Conservation (phyloP, 2,329 filamentous ascomycete species). For the Dactylellina cionopaga region DNA sequence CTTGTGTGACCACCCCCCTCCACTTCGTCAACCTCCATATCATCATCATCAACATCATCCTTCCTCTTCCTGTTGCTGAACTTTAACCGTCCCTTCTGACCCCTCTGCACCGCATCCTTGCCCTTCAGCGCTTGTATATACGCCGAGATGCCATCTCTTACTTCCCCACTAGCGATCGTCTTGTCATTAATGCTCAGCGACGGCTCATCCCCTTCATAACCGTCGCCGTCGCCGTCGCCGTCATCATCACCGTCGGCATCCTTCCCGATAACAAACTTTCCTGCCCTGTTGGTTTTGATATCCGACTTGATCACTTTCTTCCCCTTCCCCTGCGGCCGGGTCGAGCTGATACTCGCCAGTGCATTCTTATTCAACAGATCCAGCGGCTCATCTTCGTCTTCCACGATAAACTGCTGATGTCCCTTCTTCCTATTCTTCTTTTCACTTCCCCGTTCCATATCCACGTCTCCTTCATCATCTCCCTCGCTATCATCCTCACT, state of each 20-base stretch:
- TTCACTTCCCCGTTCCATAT: conserved; percentile 67
- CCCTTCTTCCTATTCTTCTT: conserved; percentile 65
- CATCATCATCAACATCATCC: conserved; percentile 61
- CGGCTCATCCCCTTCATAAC: conserved; percentile 67
- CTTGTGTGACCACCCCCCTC: conserved; percentile 60
- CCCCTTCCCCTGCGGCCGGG: conserved; percentile 77
- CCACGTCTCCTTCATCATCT: conserved; percentile 71
- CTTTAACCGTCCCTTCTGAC: conserved; percentile 75
- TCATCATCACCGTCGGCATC: conserved; percentile 66
- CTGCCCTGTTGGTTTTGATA: conserved; percentile 77
- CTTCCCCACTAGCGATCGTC: conserved; percentile 60
- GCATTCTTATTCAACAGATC: conserved; percentile 90
- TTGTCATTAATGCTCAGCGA: conserved; percentile 70
- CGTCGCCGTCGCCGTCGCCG: conserved; percentile 57
- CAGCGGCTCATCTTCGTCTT: conserved; percentile 92
- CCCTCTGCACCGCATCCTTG: conserved; percentile 72
- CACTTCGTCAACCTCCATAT: conserved; percentile 66
- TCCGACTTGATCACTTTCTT: conserved; percentile 65
- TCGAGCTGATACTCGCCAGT: conserved; percentile 91
- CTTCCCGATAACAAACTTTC: conserved; percentile 78
- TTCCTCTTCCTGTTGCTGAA: conserved; percentile 72
- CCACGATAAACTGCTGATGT: conserved; percentile 82
- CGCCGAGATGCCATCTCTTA: conserved; percentile 71
- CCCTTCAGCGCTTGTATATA: conserved; percentile 76
- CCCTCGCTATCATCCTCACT: conserved; percentile 63